Evolutionary conservation across 164 flowering plant species (phyloP).

Genomic region (Piper longum): DNA sequence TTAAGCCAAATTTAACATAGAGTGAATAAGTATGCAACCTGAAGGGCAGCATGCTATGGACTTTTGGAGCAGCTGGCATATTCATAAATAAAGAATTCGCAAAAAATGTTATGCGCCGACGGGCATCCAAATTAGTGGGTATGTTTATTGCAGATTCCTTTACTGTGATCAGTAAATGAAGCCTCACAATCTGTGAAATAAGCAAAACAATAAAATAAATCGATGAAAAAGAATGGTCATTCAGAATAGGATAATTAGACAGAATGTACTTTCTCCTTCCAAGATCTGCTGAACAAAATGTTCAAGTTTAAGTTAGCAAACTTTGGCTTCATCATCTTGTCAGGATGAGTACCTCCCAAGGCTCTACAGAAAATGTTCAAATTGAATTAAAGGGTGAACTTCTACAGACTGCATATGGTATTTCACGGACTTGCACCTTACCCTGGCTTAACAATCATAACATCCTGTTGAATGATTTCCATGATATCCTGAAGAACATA

Average conservation of each 20-base stretch:
- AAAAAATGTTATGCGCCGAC: constrained; percentile 93
- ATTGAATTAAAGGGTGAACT: not conserved
- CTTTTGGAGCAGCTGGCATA: constrained; percentile 91
- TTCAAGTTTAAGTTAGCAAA: constrained; percentile 51
- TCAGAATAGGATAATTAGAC: not conserved
- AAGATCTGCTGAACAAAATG: constrained; percentile 27
- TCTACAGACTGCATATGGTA: not conserved
- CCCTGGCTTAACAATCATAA: constrained; percentile 63
- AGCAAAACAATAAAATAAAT: not conserved
- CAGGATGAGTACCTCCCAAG: constrained; percentile 25
- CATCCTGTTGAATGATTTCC: constrained; percentile 78
- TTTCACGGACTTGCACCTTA: constrained; percentile 20
- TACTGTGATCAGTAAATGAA: constrained; percentile 75
- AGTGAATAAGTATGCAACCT: constrained; percentile 36
- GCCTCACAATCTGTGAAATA: constrained; percentile 54
- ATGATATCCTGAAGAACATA: constrained; percentile 86
- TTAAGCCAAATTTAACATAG: no score
- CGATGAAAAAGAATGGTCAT: not conserved
- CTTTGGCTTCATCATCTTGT: constrained; percentile 39
- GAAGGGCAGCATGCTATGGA: constrained; percentile 89
- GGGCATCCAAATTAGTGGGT: constrained; percentile 94
- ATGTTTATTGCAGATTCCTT: constrained; percentile 97
- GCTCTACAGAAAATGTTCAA: constrained; percentile 21
- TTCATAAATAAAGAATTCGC: constrained; percentile 92
- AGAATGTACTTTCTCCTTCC: constrained; percentile 70